Conservation (phyloP, 2,329 filamentous ascomycete genomes). For the Ophiostoma sp. region DNA sequence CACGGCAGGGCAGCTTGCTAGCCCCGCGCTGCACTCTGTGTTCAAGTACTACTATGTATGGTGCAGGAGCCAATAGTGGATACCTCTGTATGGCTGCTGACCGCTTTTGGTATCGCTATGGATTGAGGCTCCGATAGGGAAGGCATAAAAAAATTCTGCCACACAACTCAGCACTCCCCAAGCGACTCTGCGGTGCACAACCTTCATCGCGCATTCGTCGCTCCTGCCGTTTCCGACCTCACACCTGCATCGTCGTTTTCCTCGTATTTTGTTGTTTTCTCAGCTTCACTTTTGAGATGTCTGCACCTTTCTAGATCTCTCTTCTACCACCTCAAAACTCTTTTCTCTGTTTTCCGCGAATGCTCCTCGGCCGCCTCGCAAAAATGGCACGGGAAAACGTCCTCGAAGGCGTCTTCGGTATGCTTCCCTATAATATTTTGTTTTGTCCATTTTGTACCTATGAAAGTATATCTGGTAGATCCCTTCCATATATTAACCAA, state of each 20-base stretch:
- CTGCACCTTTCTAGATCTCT: background rate
- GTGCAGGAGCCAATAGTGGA: background rate
- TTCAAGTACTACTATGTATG: too few relatives aligned
- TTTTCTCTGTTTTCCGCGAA: conserved; percentile 28
- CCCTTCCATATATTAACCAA: background rate
- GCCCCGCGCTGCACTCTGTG: background rate
- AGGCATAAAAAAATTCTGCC: conserved; percentile 23
- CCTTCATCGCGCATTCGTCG: background rate
- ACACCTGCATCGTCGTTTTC: background rate
- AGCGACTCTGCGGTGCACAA: background rate
- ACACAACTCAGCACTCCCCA: conserved; percentile 5
- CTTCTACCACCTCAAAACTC: background rate
- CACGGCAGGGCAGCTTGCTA: background rate
- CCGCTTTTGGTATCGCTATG: conserved; percentile 17
- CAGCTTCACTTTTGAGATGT: background rate
- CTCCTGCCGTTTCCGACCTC: background rate
- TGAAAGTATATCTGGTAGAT: too few relatives aligned
- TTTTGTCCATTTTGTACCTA: background rate
- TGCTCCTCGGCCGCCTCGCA: conserved; percentile 33
- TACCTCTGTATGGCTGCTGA: background rate
- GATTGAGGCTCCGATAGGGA: background rate
- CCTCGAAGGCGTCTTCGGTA: conserved; percentile 56
- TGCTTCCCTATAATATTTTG: conserved; percentile 24
- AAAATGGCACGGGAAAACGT: conserved; percentile 52
- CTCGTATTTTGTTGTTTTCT: conserved; percentile 5